Evolutionary conservation across 306 rosid genomes (phyloP).

Genomic region (Rosa rugosa): DNA sequence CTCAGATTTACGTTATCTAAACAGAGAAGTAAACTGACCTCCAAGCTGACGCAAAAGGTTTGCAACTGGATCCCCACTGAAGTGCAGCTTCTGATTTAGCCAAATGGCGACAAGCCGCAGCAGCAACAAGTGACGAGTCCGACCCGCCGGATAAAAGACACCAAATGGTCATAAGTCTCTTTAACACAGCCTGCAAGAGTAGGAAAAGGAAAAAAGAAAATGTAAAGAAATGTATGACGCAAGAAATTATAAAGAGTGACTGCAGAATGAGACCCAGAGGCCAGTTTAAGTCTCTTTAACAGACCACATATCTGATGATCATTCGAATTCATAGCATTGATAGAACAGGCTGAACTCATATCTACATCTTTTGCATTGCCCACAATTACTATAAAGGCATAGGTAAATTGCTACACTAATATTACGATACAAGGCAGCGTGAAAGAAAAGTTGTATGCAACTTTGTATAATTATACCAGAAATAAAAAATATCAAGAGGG

Average conservation of each 20-base stretch:
- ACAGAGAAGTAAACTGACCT: conserved; percentile 41
- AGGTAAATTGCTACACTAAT: too few species aligned
- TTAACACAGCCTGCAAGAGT: conserved; percentile 70
- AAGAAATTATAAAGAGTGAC: not conserved
- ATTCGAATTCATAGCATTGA: not conserved
- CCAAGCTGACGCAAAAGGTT: conserved; percentile 83
- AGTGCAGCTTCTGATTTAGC: conserved; percentile 56
- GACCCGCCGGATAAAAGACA: conserved; percentile 90
- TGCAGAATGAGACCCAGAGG: not conserved
- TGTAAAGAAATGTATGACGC: not conserved
- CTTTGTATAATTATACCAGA: too few species aligned
- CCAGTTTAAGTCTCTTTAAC: not conserved
- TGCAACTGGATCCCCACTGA: conserved; percentile 97
- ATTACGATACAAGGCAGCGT: too few species aligned
- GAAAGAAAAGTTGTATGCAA: too few species aligned
- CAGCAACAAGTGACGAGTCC: conserved; percentile 95
- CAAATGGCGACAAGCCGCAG: conserved; percentile 72
- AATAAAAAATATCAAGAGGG: too few species aligned
- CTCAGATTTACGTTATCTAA: not conserved
- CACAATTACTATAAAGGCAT: not conserved
- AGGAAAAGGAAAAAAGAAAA: conserved; percentile 17
- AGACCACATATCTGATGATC: not conserved
- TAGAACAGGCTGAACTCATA: not conserved
- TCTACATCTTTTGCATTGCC: not conserved
- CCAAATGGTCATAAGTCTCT: conserved; percentile 99